phyloP scores from a whole-genome alignment of 768 basidiomycete species.

The Pleurotus eryngii region DNA sequence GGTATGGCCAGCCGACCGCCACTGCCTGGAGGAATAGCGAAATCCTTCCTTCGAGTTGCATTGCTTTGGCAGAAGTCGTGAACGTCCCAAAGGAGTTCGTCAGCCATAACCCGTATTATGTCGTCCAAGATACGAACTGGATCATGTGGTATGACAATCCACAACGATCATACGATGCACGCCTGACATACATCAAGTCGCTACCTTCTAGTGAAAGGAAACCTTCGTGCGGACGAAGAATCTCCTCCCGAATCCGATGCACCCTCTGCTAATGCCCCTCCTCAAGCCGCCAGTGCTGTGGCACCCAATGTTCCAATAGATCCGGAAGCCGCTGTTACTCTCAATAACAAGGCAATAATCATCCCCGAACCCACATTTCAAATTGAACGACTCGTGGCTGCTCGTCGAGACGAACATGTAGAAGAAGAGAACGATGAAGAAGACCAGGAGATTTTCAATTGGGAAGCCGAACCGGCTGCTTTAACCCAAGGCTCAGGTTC shows the following conservation, averaged over 20 bases:
- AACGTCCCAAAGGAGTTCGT: constrained; percentile 57
- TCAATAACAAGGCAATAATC: constrained; percentile 33
- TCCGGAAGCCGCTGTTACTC: constrained; percentile 39
- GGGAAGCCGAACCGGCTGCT: constrained; percentile 14
- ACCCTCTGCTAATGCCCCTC: background rate
- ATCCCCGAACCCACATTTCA: constrained; percentile 60
- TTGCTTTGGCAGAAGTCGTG: constrained; percentile 64
- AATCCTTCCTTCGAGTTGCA: constrained; percentile 43
- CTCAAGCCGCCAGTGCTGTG: constrained; percentile 14
- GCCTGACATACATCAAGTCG: constrained; percentile 35
- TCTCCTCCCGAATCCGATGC: constrained; percentile 8
- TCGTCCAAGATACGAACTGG: constrained; percentile 64
- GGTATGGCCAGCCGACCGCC: constrained; percentile 30
- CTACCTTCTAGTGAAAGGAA: constrained; percentile 55
- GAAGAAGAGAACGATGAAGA: constrained; percentile 48
- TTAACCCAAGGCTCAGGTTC: constrained; percentile 10
- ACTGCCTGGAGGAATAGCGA: constrained; percentile 49
- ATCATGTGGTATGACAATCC: constrained; percentile 53
- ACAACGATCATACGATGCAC: background rate
- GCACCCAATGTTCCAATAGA: constrained; percentile 48
- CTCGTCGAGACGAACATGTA: constrained; percentile 33
- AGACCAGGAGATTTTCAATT: constrained; percentile 43
- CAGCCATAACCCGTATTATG: constrained; percentile 49
- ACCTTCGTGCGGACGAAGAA: background rate
- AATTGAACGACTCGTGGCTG: constrained; percentile 44